Conservation (phyloP, 2,329 filamentous ascomycete genomes). For the Penicillium brasilianum region DNA sequence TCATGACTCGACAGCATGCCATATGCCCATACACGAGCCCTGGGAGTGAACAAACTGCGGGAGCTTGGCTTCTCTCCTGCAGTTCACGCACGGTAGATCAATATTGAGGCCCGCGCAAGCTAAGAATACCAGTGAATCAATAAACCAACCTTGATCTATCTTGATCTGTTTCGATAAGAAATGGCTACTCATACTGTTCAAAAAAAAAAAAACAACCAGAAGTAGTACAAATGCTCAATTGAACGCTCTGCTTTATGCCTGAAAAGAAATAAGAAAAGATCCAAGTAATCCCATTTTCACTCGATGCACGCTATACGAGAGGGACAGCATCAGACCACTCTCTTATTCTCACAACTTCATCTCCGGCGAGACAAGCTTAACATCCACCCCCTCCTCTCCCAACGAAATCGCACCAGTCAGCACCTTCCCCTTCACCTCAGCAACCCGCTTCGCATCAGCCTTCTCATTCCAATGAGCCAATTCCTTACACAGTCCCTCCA, state of each 20-base stretch:
- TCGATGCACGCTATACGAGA: no score
- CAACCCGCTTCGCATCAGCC: slow-evolving; percentile 20
- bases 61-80: neutral
- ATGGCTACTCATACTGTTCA: no score
- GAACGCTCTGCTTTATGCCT: neutral
- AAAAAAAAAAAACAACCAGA: no score
- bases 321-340: no score
- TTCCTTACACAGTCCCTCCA: slow-evolving; percentile 42
- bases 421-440: slow-evolving; percentile 14
- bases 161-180: neutral
- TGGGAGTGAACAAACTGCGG: neutral
- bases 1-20: neutral
- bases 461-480: slow-evolving; percentile 42
- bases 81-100: neutral
- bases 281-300: neutral
- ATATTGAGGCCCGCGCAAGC: neutral
- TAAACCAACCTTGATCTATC: neutral
- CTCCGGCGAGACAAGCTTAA: slow-evolving; percentile 25
- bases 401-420: slow-evolving; percentile 22
- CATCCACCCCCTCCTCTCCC: slow-evolving; percentile 23
- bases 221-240: neutral
- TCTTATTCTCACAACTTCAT: slow-evolving; percentile 13
- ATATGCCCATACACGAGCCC: neutral
- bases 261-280: neutral
- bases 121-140: neutral